Percentiles rank a stretch among this genome's conserved stretches.
Conservation (phyloP, 1,284 basidiomycete genomes). For the Hemileia vastatrix region DNA sequence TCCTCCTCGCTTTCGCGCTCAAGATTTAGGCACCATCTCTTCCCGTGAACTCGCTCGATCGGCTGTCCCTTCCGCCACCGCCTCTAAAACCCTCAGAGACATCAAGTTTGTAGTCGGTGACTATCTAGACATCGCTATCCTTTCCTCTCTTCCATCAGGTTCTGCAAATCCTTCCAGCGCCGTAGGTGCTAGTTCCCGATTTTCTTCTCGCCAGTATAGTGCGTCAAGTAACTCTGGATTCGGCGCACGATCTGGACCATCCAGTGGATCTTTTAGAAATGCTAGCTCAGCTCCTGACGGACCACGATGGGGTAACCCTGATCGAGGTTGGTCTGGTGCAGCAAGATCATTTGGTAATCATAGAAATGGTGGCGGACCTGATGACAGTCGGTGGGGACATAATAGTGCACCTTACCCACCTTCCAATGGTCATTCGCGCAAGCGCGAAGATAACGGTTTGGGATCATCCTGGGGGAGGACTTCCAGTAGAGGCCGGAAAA, state of each 20-base stretch:
- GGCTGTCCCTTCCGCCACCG: not conserved
- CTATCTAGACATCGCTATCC: slow-evolving; percentile 12
- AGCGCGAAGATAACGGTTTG: too few relatives aligned
- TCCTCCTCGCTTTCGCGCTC: slow-evolving; percentile 6
- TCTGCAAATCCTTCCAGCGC: not conserved
- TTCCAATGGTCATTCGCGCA: too few relatives aligned
- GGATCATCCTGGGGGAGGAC: too few relatives aligned
- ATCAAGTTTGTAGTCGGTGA: slow-evolving; percentile 16
- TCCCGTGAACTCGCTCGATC: slow-evolving; percentile 8
- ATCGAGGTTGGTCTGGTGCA: not conserved
- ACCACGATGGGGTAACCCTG: slow-evolving; percentile 12
- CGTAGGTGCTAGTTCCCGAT: slow-evolving; percentile 11
- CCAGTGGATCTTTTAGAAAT: not conserved
- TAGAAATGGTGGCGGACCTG: not conserved
- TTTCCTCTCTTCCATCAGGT: not conserved
- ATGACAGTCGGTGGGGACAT: slow-evolving; percentile 14
- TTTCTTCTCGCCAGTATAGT: not conserved
- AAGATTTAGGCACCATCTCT: slow-evolving; percentile 16
- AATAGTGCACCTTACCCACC: slow-evolving; percentile 10
- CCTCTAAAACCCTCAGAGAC: slow-evolving; percentile 4
- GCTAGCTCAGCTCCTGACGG: not conserved
- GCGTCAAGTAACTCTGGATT: not conserved
- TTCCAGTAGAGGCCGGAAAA: too few relatives aligned
- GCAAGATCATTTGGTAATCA: not conserved
- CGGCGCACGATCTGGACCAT: not conserved